Conservation (phyloP, 176 grass and related monocot species). For the Oropetium thomaeum region DNA sequence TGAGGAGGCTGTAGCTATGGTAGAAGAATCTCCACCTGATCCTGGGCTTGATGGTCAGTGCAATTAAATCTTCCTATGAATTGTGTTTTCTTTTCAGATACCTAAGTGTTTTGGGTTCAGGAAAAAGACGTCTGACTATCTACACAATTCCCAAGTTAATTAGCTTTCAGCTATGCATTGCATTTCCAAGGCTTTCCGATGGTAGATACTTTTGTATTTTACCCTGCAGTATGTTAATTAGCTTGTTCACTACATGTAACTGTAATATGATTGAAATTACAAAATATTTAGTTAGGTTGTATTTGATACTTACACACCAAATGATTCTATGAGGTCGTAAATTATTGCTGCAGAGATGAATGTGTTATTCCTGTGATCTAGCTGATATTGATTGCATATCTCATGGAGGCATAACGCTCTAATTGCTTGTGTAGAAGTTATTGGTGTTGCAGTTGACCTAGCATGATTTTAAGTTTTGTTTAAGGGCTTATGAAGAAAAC, state of each 20-base stretch:
- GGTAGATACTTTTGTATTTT: conserved; percentile 16
- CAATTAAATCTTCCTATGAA: neutral
- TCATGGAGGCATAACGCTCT: neutral
- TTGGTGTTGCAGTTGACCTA: neutral
- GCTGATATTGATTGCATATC: conserved; percentile 11
- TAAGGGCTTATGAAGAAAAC: neutral
- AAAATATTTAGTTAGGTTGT: neutral
- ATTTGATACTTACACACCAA: neutral
- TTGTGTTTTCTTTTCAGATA: conserved; percentile 11
- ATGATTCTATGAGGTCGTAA: neutral
- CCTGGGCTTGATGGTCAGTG: conserved; percentile 54
- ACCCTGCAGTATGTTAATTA: neutral
- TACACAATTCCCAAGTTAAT: neutral
- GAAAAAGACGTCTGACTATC: neutral
- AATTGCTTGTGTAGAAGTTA: neutral
- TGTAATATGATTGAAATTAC: neutral
- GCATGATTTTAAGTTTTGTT: neutral
- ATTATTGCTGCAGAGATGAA: neutral
- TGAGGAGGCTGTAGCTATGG: conserved; percentile 75
- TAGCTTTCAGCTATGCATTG: neutral
- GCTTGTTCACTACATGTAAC: neutral
- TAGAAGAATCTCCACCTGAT: conserved; percentile 80
- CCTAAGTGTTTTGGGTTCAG: neutral
- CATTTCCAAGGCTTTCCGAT: neutral
- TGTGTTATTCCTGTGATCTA: neutral